Evolutionary conservation across 75 land plant species (phyloP).

Genomic region (Larix kaempferi): DNA sequence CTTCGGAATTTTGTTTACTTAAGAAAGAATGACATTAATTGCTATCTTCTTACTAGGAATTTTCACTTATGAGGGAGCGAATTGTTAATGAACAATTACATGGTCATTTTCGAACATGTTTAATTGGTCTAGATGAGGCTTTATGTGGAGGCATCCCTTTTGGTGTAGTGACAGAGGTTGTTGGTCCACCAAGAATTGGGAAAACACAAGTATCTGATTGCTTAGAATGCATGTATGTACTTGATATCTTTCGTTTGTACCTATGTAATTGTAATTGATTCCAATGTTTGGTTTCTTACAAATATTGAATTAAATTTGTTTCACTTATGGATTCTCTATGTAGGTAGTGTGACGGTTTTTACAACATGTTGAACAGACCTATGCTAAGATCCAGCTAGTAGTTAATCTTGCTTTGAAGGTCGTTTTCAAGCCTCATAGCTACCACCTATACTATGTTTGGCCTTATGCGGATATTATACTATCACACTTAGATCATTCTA

Average conservation of each 20-base stretch:
- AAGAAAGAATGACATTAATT: background rate
- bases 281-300: background rate
- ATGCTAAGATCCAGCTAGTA: background rate
- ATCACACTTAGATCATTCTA: background rate
- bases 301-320: background rate
- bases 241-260: background rate
- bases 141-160: constrained; percentile 87
- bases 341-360: background rate
- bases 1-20: background rate
- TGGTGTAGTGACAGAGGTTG: constrained; percentile 82
- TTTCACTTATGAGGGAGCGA: constrained; percentile 48
- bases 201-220: constrained; percentile 70
- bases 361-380: background rate
- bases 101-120: constrained; percentile 69
- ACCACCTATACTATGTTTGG: background rate
- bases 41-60: constrained; percentile 39
- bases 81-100: constrained; percentile 24
- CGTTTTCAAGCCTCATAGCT: background rate
- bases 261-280: background rate
- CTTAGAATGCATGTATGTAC: background rate
- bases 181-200: constrained; percentile 87
- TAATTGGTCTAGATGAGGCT: constrained; percentile 64
- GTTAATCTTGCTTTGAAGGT: background rate
- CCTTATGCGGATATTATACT: background rate
- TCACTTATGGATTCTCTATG: background rate